Base-by-base conservation (phyloP, 257 asterid species). In the Sherardia arvensis region DNA sequence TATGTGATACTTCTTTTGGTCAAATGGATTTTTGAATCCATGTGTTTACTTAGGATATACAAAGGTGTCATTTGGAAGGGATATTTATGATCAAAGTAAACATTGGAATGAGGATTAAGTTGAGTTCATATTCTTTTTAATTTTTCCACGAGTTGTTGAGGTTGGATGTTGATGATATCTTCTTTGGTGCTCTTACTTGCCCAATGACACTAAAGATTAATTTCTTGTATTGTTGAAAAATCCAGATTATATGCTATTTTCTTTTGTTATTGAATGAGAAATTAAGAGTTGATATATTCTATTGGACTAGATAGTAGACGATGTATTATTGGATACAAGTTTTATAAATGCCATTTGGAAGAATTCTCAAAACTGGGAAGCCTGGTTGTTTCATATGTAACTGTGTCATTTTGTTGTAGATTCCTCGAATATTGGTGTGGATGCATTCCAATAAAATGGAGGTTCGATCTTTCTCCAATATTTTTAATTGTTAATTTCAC, bases 361-460 rank as follows among this genome's bases (percentile, higher is more conserved):
- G n/a, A 8, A 43, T 0, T 45, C 38, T 45, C 29, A 22, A 9
- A 11, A 6, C 21, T 15, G 53, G 27, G n/a, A 29, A 51, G 32
- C 33, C 17, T n/a, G n/a, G n/a, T n/a, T n/a, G n/a, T n/a, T n/a
- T n/a, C n/a, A n/a, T n/a, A n/a, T n/a, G n/a, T 2, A 26, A 62
- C 34, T 15, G 3, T 59, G 15, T 68, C 51, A 66, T 60, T 69
- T 67, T 62, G 8, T 70, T 68, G 60, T 77, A 93, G 99, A 85
- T 93, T 73, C 99, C 99, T 70, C 99, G 99, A 54, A n/a, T n/a
- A n/a, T 69, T 93, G 87, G 96, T 93, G 49, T 88, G 95, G 66
- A 81, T 93, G 97, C 99, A 93, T 84, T 83, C 99, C 64, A 83
- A 90, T 80, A 96, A 93, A 68, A 87, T 85, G 97, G 99, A 93